Percentiles rank a stretch among this genome's conserved stretches.
These are phyloP conservation scores for Elsinoe fawcettii DNA, from an alignment of 2,329 filamentous ascomycete genomes.

Conservation along the genomic window DNA sequence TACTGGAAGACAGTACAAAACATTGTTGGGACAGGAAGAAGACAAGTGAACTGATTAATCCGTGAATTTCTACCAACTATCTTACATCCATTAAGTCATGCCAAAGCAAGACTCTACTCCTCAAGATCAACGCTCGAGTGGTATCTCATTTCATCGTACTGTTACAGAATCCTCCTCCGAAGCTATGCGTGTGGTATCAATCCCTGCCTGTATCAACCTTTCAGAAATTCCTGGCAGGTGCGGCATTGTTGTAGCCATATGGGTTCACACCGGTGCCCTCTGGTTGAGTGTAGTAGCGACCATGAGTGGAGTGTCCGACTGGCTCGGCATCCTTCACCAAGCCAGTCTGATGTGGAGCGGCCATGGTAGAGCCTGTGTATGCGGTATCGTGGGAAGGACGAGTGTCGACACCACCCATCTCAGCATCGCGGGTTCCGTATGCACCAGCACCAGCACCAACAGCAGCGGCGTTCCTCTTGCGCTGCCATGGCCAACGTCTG, in stretches of 20 bases:
- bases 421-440: conserved; percentile 19
- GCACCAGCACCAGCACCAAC: conserved; percentile 25
- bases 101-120: conserved; percentile 11
- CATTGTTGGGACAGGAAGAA: background rate
- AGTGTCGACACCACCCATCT: conserved; percentile 25
- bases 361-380: conserved; percentile 43
- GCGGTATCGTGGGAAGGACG: conserved; percentile 44
- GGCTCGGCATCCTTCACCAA: conserved; percentile 21
- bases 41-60: background rate
- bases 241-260: conserved; percentile 28
- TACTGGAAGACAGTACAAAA: conserved; percentile 46
- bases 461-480: conserved; percentile 34
- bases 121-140: background rate
- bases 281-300: conserved; percentile 41
- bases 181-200: background rate
- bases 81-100: conserved; percentile 13
- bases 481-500: conserved; percentile 34
- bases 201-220: background rate
- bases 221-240: conserved; percentile 12
- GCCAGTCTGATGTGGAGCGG: conserved; percentile 27
- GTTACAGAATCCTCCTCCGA: background rate
- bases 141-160: background rate
- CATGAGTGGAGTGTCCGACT: conserved; percentile 26
- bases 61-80: background rate
- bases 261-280: conserved; percentile 33